phyloP scores from a whole-genome alignment of 352 stramenopile species.

The Globisporangium lucens region DNA sequence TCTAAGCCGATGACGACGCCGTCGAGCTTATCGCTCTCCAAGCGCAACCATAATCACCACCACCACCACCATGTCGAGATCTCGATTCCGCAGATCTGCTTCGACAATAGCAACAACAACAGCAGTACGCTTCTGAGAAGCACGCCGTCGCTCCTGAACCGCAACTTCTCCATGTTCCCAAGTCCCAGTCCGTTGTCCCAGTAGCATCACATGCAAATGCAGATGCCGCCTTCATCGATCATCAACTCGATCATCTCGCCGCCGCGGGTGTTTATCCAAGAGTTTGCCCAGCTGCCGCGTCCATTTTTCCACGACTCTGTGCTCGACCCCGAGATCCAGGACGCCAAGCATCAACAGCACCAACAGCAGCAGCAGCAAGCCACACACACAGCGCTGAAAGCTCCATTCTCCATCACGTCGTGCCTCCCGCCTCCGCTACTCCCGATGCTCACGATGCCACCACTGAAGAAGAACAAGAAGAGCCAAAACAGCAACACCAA shows the following conservation, averaged over 20 bases:
- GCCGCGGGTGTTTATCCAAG: slow-evolving; percentile 71
- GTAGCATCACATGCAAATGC: slow-evolving; percentile 19
- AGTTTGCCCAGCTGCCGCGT: slow-evolving; percentile 57
- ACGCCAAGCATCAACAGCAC: slow-evolving; percentile 19
- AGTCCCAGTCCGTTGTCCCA: slow-evolving; percentile 35
- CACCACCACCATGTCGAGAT: slow-evolving; percentile 52
- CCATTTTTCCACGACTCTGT: slow-evolving; percentile 64
- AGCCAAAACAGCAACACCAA: slow-evolving; percentile 13
- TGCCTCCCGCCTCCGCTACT: slow-evolving; percentile 50
- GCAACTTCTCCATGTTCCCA: slow-evolving; percentile 31
- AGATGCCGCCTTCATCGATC: slow-evolving; percentile 32
- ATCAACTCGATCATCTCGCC: slow-evolving; percentile 75
- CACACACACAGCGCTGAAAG: slow-evolving; percentile 19
- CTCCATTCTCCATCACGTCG: slow-evolving; percentile 43
- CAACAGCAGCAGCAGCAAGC: slow-evolving; percentile 1
- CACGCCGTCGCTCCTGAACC: slow-evolving; percentile 55
- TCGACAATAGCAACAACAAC: slow-evolving; percentile 45
- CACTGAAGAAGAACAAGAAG: slow-evolving; percentile 67
- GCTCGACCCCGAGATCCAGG: slow-evolving; percentile 25
- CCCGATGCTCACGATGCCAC: slow-evolving; percentile 72
- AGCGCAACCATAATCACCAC: slow-evolving; percentile 45
- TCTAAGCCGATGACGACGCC: slow-evolving; percentile 31
- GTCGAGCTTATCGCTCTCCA: slow-evolving; percentile 28
- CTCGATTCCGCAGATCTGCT: slow-evolving; percentile 70
- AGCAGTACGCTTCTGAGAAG: slow-evolving; percentile 49